phyloP scores from a whole-genome alignment of 2,329 filamentous ascomycete species.

The Orbilia javanica region DNA sequence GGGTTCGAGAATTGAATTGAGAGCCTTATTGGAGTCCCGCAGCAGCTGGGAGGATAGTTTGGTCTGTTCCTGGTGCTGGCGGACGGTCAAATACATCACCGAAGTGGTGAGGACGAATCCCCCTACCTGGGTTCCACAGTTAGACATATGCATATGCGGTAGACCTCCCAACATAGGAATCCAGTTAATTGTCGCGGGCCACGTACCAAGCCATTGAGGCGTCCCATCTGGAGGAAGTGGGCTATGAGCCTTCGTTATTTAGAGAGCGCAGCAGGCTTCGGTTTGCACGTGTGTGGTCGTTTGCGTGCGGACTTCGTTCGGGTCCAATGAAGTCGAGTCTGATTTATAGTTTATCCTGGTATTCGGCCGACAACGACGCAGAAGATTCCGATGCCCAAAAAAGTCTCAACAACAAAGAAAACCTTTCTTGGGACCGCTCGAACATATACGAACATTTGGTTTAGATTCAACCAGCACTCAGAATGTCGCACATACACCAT shows the following conservation, averaged over 20 bases:
- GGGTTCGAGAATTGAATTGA: constrained; percentile 70
- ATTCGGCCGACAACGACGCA: not conserved
- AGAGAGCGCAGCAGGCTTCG: not conserved
- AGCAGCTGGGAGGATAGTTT: constrained; percentile 65
- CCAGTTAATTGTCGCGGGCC: not conserved
- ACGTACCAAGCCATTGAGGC: constrained; percentile 49
- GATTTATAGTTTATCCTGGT: constrained; percentile 9
- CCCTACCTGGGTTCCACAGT: constrained; percentile 71
- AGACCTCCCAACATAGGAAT: constrained; percentile 6
- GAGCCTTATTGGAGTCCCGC: constrained; percentile 71
- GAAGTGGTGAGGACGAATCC: constrained; percentile 81
- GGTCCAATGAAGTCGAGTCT: not conserved
- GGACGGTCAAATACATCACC: constrained; percentile 77
- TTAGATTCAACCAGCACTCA: not conserved
- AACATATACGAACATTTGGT: not conserved
- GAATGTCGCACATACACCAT: constrained; percentile 58
- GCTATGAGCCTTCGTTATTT: not conserved
- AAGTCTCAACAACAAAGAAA: constrained; percentile 16
- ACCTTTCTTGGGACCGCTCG: constrained; percentile 3
- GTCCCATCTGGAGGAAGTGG: constrained; percentile 43
- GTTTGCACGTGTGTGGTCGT: not conserved
- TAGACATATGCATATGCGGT: constrained; percentile 50
- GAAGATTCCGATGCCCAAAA: not conserved
- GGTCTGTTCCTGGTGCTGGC: constrained; percentile 72
- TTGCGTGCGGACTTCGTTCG: not conserved